These are phyloP conservation scores for Apiospora malaysiana DNA, from an alignment of 2,329 filamentous ascomycete species.

Conservation along the genomic window DNA sequence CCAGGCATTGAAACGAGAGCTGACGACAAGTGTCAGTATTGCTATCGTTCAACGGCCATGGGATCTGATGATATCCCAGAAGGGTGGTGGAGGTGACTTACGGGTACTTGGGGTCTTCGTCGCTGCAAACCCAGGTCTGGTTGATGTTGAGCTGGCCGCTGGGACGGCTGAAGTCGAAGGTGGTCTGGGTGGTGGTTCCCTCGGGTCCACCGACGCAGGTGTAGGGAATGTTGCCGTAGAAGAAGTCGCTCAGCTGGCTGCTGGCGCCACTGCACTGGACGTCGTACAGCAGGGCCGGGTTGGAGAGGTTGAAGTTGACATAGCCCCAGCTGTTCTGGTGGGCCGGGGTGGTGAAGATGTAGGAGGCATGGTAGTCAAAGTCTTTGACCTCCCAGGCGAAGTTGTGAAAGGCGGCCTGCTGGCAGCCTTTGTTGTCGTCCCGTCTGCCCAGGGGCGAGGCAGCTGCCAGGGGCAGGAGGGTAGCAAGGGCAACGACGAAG, in stretches of 20 bases:
- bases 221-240: constrained; percentile 54
- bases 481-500: constrained; percentile 34
- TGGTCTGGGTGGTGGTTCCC: constrained; percentile 37
- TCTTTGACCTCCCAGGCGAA: constrained; percentile 49
- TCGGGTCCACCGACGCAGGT: constrained; percentile 44
- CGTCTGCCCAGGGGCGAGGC: constrained; percentile 35
- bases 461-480: constrained; percentile 35
- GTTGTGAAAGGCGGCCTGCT: constrained; percentile 37
- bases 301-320: constrained; percentile 53
- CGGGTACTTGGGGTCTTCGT: constrained; percentile 46
- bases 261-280: constrained; percentile 49
- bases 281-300: constrained; percentile 47
- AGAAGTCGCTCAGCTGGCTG: constrained; percentile 53
- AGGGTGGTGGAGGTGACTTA: constrained; percentile 32
- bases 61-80: background rate
- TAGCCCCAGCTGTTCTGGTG: constrained; percentile 51
- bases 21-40: constrained; percentile 28
- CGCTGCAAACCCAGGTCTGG: constrained; percentile 56
- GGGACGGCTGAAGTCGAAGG: constrained; percentile 50
- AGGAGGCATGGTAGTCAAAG: constrained; percentile 56
- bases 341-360: constrained; percentile 55
- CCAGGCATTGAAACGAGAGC: constrained; percentile 41
- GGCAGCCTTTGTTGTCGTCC: constrained; percentile 40
- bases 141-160: constrained; percentile 47
- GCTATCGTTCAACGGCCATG: background rate